Evolutionary conservation across 352 stramenopile species (phyloP).

Genomic region (Pythium brachiatum): DNA sequence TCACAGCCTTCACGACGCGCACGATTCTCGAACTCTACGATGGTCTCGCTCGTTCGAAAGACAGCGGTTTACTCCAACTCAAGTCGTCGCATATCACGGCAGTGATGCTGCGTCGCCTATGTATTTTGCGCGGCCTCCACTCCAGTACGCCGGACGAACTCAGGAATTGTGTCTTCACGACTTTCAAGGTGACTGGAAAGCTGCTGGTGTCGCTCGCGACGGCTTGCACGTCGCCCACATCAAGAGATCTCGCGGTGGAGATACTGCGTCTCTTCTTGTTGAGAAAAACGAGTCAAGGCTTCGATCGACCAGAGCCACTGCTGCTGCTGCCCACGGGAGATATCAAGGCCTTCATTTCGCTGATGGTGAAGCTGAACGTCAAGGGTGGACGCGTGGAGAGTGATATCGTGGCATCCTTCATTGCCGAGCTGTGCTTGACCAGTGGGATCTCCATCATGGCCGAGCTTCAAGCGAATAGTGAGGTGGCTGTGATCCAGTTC

Average conservation of each 20-base stretch:
- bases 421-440: slow-evolving; percentile 6
- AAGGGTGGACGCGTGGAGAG: neutral
- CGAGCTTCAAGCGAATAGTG: neutral
- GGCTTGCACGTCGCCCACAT: neutral
- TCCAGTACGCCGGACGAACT: neutral
- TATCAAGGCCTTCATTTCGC: slow-evolving; percentile 11
- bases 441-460: neutral
- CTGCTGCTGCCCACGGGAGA: neutral
- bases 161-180: neutral
- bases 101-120: slow-evolving; percentile 6
- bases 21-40: slow-evolving; percentile 7
- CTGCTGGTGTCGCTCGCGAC: slow-evolving; percentile 9
- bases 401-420: neutral
- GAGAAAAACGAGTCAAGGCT: neutral
- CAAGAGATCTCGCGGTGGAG: neutral
- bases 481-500: neutral
- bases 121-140: slow-evolving; percentile 6
- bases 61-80: neutral
- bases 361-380: slow-evolving; percentile 6
- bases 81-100: neutral
- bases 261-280: slow-evolving; percentile 4
- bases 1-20: neutral
- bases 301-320: neutral
- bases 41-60: neutral
- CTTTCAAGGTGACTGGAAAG: slow-evolving; percentile 4